Evolutionary conservation across 352 stramenopile species (phyloP).

Genomic region (Globisporangium cederbergense): DNA sequence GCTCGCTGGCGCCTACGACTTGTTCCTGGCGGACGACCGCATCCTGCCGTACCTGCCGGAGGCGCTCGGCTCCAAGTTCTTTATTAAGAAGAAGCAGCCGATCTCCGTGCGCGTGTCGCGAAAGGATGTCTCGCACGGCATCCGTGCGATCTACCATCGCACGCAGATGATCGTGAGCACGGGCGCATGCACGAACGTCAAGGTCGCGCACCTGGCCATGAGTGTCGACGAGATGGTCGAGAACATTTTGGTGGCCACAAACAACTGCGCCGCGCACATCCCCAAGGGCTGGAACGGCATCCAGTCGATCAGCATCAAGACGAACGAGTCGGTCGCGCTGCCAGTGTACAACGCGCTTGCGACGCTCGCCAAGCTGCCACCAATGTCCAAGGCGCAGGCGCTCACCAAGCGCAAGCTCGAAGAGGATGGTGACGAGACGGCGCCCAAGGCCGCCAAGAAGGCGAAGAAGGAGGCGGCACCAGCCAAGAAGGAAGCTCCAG

Average conservation of each 20-base stretch:
- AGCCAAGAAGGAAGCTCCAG: slow-evolving; percentile 15
- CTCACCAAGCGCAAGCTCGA: slow-evolving; percentile 69
- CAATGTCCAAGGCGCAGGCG: slow-evolving; percentile 42
- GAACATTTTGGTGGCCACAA: slow-evolving; percentile 73
- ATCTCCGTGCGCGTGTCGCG: slow-evolving; percentile 70
- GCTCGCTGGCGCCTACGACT: slow-evolving; percentile 65
- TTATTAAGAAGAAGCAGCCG: slow-evolving; percentile 79
- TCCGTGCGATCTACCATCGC: slow-evolving; percentile 45
- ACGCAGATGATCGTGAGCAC: slow-evolving; percentile 86
- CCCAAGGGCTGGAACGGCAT: slow-evolving; percentile 90
- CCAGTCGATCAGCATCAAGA: slow-evolving; percentile 91
- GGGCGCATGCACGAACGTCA: slow-evolving; percentile 89
- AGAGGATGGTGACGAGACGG: slow-evolving; percentile 25
- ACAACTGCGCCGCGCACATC: slow-evolving; percentile 74
- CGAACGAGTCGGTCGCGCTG: slow-evolving; percentile 79
- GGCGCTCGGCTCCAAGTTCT: slow-evolving; percentile 67
- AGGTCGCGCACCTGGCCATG: slow-evolving; percentile 72
- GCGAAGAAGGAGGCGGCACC: slow-evolving; percentile 18
- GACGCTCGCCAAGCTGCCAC: slow-evolving; percentile 56
- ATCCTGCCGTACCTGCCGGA: slow-evolving; percentile 73
- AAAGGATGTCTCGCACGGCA: slow-evolving; percentile 43
- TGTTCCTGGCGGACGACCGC: slow-evolving; percentile 79
- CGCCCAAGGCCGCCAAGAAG: slow-evolving; percentile 15
- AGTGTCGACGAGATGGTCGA: slow-evolving; percentile 61
- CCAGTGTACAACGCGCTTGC: slow-evolving; percentile 89